Percentiles rank a stretch among this genome's conserved stretches.
phyloP scores from a whole-genome alignment of 2,329 filamentous ascomycete species.

The Alternaria hordeiaustralica region DNA sequence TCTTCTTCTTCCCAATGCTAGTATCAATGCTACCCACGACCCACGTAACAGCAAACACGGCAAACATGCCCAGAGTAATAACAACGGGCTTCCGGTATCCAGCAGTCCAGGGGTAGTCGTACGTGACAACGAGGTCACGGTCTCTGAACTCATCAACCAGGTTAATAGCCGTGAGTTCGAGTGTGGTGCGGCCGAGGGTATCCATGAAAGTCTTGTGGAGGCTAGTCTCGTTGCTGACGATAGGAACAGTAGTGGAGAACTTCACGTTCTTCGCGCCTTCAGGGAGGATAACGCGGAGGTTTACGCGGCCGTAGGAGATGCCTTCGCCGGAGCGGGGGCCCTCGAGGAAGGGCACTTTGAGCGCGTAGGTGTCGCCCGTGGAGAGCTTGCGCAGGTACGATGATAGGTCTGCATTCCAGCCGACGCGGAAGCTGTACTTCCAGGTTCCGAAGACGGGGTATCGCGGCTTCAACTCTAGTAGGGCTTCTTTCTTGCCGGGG shows the following conservation, averaged over 20 bases:
- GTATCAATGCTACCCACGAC: constrained; percentile 78
- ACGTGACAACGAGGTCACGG: constrained; percentile 82
- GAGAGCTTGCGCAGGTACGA: constrained; percentile 73
- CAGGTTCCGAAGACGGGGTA: constrained; percentile 97
- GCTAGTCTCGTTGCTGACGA: constrained; percentile 66
- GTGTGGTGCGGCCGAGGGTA: constrained; percentile 82
- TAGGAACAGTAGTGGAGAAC: constrained; percentile 75
- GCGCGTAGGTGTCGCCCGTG: constrained; percentile 73
- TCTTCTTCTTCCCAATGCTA: constrained; percentile 71
- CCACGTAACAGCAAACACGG: constrained; percentile 78
- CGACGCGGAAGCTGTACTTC: constrained; percentile 97
- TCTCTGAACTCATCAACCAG: constrained; percentile 90
- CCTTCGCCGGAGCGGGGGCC: constrained; percentile 87
- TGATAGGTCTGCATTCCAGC: constrained; percentile 89
- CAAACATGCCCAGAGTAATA: constrained; percentile 74
- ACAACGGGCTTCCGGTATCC: constrained; percentile 85
- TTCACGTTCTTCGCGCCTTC: constrained; percentile 89
- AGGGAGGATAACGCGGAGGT: constrained; percentile 83
- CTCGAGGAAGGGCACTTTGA: constrained; percentile 92
- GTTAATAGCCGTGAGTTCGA: constrained; percentile 82
- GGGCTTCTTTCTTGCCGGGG: constrained; percentile 75
- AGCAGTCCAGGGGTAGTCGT: constrained; percentile 79
- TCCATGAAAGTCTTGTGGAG: constrained; percentile 92
- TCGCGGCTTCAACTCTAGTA: constrained; percentile 87
- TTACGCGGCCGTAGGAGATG: constrained; percentile 81